phyloP scores from a whole-genome alignment of 2,329 filamentous ascomycete species.

The Clathrospora elynae region DNA sequence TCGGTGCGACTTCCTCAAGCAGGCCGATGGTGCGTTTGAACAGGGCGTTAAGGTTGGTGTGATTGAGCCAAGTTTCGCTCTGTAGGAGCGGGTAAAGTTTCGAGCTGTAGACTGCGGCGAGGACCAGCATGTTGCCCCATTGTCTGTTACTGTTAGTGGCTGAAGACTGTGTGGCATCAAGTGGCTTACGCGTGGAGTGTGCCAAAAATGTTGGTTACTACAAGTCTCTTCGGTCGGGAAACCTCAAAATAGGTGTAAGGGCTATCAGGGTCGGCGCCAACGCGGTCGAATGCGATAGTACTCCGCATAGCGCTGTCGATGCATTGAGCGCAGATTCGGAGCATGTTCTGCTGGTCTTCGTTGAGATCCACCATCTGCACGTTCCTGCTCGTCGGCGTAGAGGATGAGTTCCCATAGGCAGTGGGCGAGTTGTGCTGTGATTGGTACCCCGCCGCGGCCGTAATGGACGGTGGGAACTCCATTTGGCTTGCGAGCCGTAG shows the following conservation, averaged over 20 bases:
- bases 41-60: conserved; percentile 30
- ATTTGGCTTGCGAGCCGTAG: conserved; percentile 64
- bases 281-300: conserved; percentile 77
- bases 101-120: conserved; percentile 79
- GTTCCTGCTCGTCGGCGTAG: conserved; percentile 20
- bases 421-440: conserved; percentile 58
- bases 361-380: conserved; percentile 39
- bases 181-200: conserved; percentile 74
- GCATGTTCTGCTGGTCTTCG: conserved; percentile 31
- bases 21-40: conserved; percentile 70
- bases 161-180: too few species aligned
- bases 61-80: conserved; percentile 30
- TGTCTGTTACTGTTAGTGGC: conserved; percentile 66
- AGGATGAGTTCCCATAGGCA: conserved; percentile 41
- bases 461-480: conserved; percentile 41
- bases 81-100: conserved; percentile 42
- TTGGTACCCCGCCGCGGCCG: conserved; percentile 11
- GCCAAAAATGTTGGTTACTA: conserved; percentile 95
- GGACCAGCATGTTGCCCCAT: conserved; percentile 94
- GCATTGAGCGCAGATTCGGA: conserved; percentile 39
- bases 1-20: conserved; percentile 69
- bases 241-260: conserved; percentile 56
- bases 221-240: conserved; percentile 66
- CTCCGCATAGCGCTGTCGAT: conserved; percentile 74
- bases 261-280: conserved; percentile 48